These are phyloP conservation scores for Pichia terricola DNA, from an alignment of 1,139 yeast genomes.

Conservation along the genomic window DNA sequence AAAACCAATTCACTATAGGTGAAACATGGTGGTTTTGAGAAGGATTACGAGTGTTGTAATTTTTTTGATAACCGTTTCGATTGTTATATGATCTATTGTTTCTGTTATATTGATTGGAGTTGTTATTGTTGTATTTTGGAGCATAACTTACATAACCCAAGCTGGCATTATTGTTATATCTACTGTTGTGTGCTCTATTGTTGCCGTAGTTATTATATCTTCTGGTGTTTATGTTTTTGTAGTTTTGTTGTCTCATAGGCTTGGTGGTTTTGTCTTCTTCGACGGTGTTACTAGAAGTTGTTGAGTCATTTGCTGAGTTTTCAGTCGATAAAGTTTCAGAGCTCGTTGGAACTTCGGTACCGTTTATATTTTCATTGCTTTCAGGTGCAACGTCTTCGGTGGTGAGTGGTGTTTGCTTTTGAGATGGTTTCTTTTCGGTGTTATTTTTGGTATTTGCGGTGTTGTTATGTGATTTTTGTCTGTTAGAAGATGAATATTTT, in stretches of 20 bases:
- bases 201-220: background rate
- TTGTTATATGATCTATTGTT: background rate
- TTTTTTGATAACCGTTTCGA: background rate
- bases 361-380: background rate
- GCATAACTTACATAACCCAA: background rate
- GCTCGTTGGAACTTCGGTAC: background rate
- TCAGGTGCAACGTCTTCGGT: background rate
- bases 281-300: no score
- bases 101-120: background rate
- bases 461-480: background rate
- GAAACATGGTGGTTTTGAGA: background rate
- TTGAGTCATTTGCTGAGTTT: no score
- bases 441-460: background rate
- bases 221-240: background rate
- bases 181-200: background rate
- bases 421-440: background rate
- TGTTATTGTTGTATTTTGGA: background rate
- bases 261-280: background rate
- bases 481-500: no score
- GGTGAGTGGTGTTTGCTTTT: slow-evolving; percentile 27
- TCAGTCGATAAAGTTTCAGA: no score
- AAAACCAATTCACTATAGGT: slow-evolving; percentile 7
- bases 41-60: background rate
- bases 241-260: slow-evolving; percentile 1
- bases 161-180: background rate